Percentiles rank a stretch among this genome's conserved stretches.
These are phyloP conservation scores for Colletotrichum truncatum DNA, from an alignment of 2,329 filamentous ascomycete genomes.

Conservation along the genomic window DNA sequence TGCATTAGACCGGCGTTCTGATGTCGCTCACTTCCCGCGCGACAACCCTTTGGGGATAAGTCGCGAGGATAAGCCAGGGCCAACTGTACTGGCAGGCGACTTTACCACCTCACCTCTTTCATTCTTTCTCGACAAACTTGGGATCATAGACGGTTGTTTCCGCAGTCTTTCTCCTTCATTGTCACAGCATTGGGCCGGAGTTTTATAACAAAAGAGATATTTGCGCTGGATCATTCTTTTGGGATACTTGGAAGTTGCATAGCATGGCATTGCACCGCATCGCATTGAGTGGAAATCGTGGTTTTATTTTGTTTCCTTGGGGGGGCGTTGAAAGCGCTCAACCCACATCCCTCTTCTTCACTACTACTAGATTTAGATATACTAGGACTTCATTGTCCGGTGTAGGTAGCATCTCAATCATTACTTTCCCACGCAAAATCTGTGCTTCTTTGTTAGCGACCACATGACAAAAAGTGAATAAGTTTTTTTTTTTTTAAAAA, in stretches of 20 bases:
- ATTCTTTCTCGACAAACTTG: background rate
- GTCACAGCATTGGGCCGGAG: constrained; percentile 20
- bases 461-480: too few species aligned
- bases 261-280: background rate
- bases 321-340: background rate
- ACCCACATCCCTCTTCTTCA: background rate
- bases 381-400: constrained; percentile 14
- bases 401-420: constrained; percentile 5
- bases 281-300: background rate
- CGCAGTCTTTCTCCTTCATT: background rate
- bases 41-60: background rate
- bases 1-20: constrained; percentile 28
- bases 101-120: background rate
- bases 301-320: background rate
- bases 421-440: constrained; percentile 67
- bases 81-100: constrained; percentile 17
- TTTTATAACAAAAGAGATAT: background rate
- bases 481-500: background rate
- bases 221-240: constrained; percentile 10
- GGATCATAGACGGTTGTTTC: background rate
- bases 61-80: background rate
- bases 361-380: constrained; percentile 13
- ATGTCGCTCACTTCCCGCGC: background rate
- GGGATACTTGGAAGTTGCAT: background rate
- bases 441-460: constrained; percentile 34